Evolutionary conservation across 2,329 filamentous ascomycete species (phyloP).

Genomic region (Zasmidium angulare): DNA sequence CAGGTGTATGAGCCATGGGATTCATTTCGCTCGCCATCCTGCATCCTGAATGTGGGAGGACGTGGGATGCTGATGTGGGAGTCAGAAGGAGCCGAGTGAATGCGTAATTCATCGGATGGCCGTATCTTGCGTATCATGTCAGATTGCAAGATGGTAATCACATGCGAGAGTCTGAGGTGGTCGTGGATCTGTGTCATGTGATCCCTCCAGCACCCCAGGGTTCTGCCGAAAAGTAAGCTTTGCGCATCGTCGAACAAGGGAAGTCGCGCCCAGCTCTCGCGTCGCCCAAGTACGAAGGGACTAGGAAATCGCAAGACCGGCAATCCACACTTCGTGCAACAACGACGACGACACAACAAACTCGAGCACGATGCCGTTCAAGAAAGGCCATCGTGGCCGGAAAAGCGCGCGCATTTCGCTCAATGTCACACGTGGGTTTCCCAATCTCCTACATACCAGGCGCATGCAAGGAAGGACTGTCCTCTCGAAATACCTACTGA

Average conservation of each 20-base stretch:
- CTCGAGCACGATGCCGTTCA: conserved; percentile 27
- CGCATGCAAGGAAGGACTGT: conserved; percentile 8
- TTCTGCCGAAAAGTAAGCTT: no score
- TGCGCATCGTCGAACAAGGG: no score
- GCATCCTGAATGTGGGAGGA: background rate
- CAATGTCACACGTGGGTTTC: conserved; percentile 17
- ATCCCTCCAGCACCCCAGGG: no score
- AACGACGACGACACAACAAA: background rate
- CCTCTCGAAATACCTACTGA: conserved; percentile 7
- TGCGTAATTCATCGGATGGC: background rate
- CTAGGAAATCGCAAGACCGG: background rate
- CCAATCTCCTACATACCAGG: background rate
- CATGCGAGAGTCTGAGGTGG: background rate
- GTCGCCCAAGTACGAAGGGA: no score
- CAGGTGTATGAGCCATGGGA: background rate
- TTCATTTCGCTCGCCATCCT: background rate
- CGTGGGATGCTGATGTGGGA: background rate
- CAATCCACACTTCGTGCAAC: background rate
- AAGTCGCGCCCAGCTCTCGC: no score
- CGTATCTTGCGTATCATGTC: background rate
- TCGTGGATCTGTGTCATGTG: no score
- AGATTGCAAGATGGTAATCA: background rate
- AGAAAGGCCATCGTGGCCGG: conserved; percentile 28
- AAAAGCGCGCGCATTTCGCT: conserved; percentile 25
- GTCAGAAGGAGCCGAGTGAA: background rate